Base-by-base conservation (phyloP, 1,284 basidiomycete species). In the Trametes sp. region DNA sequence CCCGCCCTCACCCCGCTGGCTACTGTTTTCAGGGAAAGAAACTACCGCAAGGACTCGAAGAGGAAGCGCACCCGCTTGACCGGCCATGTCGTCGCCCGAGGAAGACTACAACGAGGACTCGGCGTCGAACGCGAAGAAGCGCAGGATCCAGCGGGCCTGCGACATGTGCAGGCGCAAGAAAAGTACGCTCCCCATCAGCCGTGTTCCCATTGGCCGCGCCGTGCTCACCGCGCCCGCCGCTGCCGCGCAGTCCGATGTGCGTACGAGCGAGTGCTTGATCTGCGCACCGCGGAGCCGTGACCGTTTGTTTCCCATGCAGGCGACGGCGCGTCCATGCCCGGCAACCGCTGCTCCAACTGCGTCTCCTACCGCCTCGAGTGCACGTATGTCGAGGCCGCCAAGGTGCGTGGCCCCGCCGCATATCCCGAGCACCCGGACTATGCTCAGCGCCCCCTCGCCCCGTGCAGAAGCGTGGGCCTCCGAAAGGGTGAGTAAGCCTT, bases 321-420 rank as follows among this genome's bases (percentile, higher is more conserved):
- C 64, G 74, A 75, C 70, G 73, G 73, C 38, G 72, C 69, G 10
- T 69, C 72, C 57, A 89, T 87, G 85, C 84, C 84, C 11, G 83
- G 82, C 26, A 88, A 87, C 64, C 78, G 81, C 62, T 96, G 94
- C 73, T 90, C 92, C 0, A 94, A 93, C 73, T 95, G 94, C 73
- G 78, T 85, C 19, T 84, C 91, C 14, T 90, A 88, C 70, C 87
- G 81, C 62, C 81, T 87, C 24, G 87, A 91, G 1, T 95, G 93
- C 76, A 92, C 90, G 0, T 95, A 93, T 73, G 79, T 92, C 54
- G 88, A 91, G 71, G 84, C 85, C 2, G 86, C 88, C 31, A 89
- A 89, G 83, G 89, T 90, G 63, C 51, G 81, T 75, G 36, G n/a
- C 36, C 29, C 50, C 36, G 21, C 1, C 26, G 24, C 31, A 26